Percentiles rank a stretch among this genome's conserved stretches.
phyloP scores from a whole-genome alignment of 306 rosid species.

The Citrullus mucosospermus region DNA sequence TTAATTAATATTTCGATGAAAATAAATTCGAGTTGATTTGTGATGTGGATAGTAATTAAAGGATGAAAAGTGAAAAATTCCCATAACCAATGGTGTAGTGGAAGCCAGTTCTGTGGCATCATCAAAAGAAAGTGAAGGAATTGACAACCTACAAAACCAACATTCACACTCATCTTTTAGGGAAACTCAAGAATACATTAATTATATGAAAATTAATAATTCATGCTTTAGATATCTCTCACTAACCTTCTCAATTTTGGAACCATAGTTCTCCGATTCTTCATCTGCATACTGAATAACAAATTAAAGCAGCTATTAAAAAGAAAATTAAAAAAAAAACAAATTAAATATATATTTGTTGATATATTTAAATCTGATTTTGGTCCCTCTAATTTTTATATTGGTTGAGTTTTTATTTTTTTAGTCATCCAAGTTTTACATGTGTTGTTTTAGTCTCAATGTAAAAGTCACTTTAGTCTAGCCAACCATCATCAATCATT shows the following conservation, averaged over 20 bases:
- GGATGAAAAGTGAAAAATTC: neutral
- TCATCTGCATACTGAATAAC: slow-evolving; percentile 47
- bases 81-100: neutral
- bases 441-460: neutral
- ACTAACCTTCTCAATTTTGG: slow-evolving; percentile 52
- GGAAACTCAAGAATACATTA: neutral
- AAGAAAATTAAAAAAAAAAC: too few relatives aligned
- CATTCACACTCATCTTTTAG: neutral
- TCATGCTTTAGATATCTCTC: neutral
- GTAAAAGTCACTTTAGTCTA: neutral
- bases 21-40: too few relatives aligned
- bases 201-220: neutral
- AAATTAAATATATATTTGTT: too few relatives aligned
- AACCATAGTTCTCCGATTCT: slow-evolving; percentile 45
- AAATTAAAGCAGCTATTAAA: neutral
- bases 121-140: slow-evolving; percentile 56
- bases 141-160: slow-evolving; percentile 58
- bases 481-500: neutral
- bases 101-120: neutral
- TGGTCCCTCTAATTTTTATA: neutral
- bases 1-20: too few relatives aligned
- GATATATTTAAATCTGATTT: neutral
- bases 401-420: neutral
- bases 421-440: neutral
- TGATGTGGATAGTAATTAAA: too few relatives aligned